Conservation (phyloP, 805 yeast species). For the Kluyveromyces wickerhamii region DNA sequence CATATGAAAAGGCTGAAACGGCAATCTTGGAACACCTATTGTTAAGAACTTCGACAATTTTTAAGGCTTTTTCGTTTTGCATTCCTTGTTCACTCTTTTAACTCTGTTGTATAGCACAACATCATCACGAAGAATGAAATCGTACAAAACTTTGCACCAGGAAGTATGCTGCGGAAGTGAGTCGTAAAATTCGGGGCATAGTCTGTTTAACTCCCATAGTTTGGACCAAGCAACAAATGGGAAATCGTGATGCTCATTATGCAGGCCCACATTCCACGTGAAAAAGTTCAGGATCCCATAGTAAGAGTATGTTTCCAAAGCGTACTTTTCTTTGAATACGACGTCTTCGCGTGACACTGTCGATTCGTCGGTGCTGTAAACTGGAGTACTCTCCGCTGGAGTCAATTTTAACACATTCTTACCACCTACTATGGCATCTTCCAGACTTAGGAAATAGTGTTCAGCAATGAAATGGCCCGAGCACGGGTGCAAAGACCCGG, state of each 20-base stretch:
- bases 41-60: background rate
- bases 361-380: conserved; percentile 8
- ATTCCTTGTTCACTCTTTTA: conserved; percentile 39
- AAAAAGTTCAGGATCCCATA: conserved; percentile 71
- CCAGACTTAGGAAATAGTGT: conserved; percentile 69
- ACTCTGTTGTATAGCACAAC: conserved; percentile 77
- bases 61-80: background rate
- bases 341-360: conserved; percentile 10
- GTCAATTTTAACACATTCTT: conserved; percentile 20
- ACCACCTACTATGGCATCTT: conserved; percentile 22
- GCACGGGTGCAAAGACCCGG: conserved; percentile 88
- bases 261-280: conserved; percentile 92
- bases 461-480: conserved; percentile 97
- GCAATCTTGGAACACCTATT: conserved; percentile 1
- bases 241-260: conserved; percentile 93
- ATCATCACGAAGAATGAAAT: conserved; percentile 60
- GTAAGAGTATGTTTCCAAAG: conserved; percentile 80
- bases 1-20: background rate
- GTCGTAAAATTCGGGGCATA: conserved; percentile 76
- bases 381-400: conserved; percentile 8
- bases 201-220: conserved; percentile 50
- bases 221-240: conserved; percentile 90
- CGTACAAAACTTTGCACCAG: conserved; percentile 70
- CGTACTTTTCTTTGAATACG: conserved; percentile 10
- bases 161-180: conserved; percentile 69